Evolutionary conservation across 2,329 filamentous ascomycete genomes (phyloP).

Genomic region (Thielaviopsis euricoi): DNA sequence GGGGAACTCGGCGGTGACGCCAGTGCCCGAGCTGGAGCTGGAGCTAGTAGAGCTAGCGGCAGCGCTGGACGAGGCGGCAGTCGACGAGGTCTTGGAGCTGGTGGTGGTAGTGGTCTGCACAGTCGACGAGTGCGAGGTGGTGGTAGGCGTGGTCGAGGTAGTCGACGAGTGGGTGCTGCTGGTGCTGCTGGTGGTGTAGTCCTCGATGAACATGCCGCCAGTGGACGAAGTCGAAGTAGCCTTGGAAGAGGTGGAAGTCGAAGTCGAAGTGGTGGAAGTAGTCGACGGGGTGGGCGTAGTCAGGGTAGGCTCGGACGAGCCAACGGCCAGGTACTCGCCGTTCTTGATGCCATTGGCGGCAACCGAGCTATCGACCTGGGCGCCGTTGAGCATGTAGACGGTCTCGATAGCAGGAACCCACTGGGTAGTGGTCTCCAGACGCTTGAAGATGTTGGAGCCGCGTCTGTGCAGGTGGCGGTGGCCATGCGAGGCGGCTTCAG

Average conservation of each 20-base stretch:
- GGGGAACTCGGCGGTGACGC: slow-evolving; percentile 54
- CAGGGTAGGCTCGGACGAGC: slow-evolving; percentile 32
- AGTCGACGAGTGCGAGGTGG: neutral
- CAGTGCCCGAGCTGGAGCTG: slow-evolving; percentile 23
- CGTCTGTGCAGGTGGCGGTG: slow-evolving; percentile 11
- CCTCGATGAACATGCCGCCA: slow-evolving; percentile 12
- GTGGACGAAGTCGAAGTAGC: slow-evolving; percentile 21
- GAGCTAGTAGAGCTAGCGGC: slow-evolving; percentile 19
- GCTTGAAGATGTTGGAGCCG: slow-evolving; percentile 21
- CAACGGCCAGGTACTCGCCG: slow-evolving; percentile 52
- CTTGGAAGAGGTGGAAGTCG: slow-evolving; percentile 25
- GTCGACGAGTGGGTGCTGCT: slow-evolving; percentile 13
- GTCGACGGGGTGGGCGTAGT: slow-evolving; percentile 28
- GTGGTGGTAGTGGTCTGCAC: neutral
- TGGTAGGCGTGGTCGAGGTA: neutral
- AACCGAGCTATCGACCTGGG: slow-evolving; percentile 37
- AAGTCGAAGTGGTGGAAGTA: slow-evolving; percentile 18
- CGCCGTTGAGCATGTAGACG: slow-evolving; percentile 52
- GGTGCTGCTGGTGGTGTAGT: slow-evolving; percentile 14
- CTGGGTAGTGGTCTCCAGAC: slow-evolving; percentile 31
- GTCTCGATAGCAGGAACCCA: slow-evolving; percentile 46
- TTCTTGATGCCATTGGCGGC: slow-evolving; percentile 56
- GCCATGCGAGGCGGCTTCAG: slow-evolving; percentile 10
- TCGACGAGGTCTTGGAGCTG: neutral
- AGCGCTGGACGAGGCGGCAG: neutral